Base-by-base conservation (phyloP, 2,329 filamentous ascomycete species). In the Epichloe bromicola region DNA sequence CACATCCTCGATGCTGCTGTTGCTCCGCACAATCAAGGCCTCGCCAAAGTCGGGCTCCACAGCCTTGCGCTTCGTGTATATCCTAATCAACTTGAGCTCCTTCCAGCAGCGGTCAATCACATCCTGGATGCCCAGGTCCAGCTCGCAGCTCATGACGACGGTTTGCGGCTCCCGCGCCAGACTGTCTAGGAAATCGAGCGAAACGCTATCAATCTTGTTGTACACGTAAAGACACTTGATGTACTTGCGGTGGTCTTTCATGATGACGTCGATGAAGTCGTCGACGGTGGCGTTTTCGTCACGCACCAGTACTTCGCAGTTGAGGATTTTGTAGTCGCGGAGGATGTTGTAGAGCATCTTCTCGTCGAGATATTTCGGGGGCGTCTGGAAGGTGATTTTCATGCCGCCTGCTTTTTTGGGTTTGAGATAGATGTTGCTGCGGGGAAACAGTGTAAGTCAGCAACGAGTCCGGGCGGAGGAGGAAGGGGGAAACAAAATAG, bases 291-390 rank as follows among this genome's bases (percentile, higher is more conserved):
- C 88, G 65, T 94, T 83, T 63, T 98, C 93, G 65, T 98, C 93
- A 60, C 93, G 86, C 15, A 98, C 82, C 20, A 98, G 79, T 1
- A 98, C 90, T 67, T 98, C 93, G 70, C 86, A 93, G 73, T 98
- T 98, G 54, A 98, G 80, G 60, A 98, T 89, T 74, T 96, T 96
- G 81, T 98, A 98, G 75, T 98, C 93, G 59, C 88, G 85, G 48
- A 98, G 76, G 63, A 98, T 96, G 72, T 95, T 96, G 75, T 85
- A 95, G 53, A 98, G 76, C 87, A 98, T 95, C 73, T 94, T 96
- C 68, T 98, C 91, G 68, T 98, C 93, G 53, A 98, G 74, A 54
- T 85, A 72, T 68, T 97, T 97, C 4, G 93, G 91, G 3, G 93
- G 86, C 4, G 81, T 71, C 62, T 89, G 84, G 70, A 98, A 98